phyloP scores from a whole-genome alignment of 352 stramenopile species.

The Globisporangium ultimum region DNA sequence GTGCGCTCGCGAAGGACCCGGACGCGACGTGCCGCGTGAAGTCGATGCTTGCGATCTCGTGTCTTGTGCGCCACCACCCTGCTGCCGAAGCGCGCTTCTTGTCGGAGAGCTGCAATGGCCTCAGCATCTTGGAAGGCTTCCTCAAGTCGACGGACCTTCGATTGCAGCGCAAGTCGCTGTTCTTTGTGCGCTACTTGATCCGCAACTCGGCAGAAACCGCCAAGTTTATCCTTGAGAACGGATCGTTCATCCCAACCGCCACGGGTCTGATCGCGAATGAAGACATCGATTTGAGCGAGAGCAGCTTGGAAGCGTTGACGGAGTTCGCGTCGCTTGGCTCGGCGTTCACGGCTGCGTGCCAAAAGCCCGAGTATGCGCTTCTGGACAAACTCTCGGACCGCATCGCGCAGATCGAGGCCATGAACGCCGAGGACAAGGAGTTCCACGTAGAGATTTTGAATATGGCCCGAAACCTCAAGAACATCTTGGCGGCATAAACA shows the following conservation, averaged over 20 bases:
- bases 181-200: slow-evolving; percentile 81
- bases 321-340: slow-evolving; percentile 65
- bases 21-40: slow-evolving; percentile 76
- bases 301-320: slow-evolving; percentile 57
- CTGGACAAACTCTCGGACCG: slow-evolving; percentile 43
- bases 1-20: slow-evolving; percentile 38
- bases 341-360: slow-evolving; percentile 56
- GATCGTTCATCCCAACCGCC: slow-evolving; percentile 45
- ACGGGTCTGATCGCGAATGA: slow-evolving; percentile 54
- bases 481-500: slow-evolving; percentile 23
- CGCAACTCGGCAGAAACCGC: slow-evolving; percentile 54
- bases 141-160: slow-evolving; percentile 54
- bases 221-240: slow-evolving; percentile 35
- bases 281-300: slow-evolving; percentile 80
- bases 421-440: slow-evolving; percentile 68
- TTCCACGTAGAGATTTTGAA: slow-evolving; percentile 60
- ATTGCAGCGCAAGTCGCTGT: slow-evolving; percentile 79
- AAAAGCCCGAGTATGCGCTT: slow-evolving; percentile 43
- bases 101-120: slow-evolving; percentile 46
- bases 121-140: slow-evolving; percentile 55
- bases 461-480: slow-evolving; percentile 50
- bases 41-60: slow-evolving; percentile 78
- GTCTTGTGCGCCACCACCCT: slow-evolving; percentile 71
- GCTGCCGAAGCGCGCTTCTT: slow-evolving; percentile 62
- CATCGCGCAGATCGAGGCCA: slow-evolving; percentile 56